Conservation (phyloP, 495 filamentous ascomycete species). For the Aspergillus nanangensis region DNA sequence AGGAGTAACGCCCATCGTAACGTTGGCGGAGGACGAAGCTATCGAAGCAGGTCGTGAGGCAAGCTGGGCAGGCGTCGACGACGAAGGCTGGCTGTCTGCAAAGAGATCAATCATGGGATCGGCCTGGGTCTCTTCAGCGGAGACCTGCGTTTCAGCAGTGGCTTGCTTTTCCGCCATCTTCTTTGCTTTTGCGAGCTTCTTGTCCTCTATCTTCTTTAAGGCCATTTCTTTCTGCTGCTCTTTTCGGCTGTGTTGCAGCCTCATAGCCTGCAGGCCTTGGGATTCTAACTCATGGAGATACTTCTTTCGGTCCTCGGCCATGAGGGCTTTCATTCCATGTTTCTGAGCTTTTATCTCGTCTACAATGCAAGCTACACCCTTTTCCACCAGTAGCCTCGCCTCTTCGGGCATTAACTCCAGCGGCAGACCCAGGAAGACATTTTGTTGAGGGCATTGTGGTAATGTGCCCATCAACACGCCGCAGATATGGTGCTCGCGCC, state of each 20-base stretch:
- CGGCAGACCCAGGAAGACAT: slow-evolving; percentile 86
- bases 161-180: slow-evolving; percentile 29
- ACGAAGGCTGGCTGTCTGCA: slow-evolving; percentile 16
- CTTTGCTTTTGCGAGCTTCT: slow-evolving; percentile 28
- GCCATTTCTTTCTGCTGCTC: slow-evolving; percentile 34
- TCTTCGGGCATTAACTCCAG: slow-evolving; percentile 90
- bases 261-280: slow-evolving; percentile 43
- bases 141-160: slow-evolving; percentile 5
- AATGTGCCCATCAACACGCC: slow-evolving; percentile 83
- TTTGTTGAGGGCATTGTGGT: slow-evolving; percentile 89
- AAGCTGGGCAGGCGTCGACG: too few relatives aligned
- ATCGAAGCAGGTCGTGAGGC: slow-evolving; percentile 21
- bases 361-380: slow-evolving; percentile 70
- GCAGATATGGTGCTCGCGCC: slow-evolving; percentile 78
- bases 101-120: slow-evolving; percentile 41
- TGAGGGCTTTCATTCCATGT: slow-evolving; percentile 51
- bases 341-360: slow-evolving; percentile 69
- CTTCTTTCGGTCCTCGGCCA: slow-evolving; percentile 46
- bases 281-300: slow-evolving; percentile 42
- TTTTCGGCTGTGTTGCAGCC: slow-evolving; percentile 33
- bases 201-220: slow-evolving; percentile 38
- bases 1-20: slow-evolving; percentile 50
- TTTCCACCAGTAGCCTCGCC: slow-evolving; percentile 76
- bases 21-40: slow-evolving; percentile 7
- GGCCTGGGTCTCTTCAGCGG: slow-evolving; percentile 14